A percentile compares a stretch with the other conserved stretches of the same genome.
These are phyloP conservation scores for Taphrina pruni DNA, from an alignment of 1,139 yeast genomes.

Conservation along the genomic window DNA sequence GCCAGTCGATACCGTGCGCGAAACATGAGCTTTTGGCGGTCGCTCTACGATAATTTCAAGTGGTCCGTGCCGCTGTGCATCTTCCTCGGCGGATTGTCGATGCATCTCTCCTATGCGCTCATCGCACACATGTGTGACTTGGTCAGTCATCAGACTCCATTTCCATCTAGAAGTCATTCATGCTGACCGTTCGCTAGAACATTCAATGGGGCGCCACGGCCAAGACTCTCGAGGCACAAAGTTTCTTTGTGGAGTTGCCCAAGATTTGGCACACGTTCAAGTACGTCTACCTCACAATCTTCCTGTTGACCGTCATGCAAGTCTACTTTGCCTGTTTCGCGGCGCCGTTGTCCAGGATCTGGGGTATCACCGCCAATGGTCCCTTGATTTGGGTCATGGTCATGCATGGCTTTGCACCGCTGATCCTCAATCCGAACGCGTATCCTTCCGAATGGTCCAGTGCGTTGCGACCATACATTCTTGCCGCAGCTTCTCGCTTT, in stretches of 20 bases:
- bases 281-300: constrained; percentile 23
- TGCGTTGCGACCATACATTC: constrained; percentile 23
- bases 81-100: constrained; percentile 45
- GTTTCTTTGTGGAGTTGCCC: constrained; percentile 45
- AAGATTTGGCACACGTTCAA: constrained; percentile 42
- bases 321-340: constrained; percentile 38
- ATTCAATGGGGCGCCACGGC: constrained; percentile 47
- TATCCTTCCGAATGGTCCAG: constrained; percentile 39
- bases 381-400: constrained; percentile 44
- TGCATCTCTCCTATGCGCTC: constrained; percentile 44
- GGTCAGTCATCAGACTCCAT: background rate
- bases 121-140: constrained; percentile 44
- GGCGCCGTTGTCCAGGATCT: constrained; percentile 24
- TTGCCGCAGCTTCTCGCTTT: constrained; percentile 9
- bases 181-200: constrained; percentile 13
- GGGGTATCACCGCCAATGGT: constrained; percentile 35
- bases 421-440: constrained; percentile 41
- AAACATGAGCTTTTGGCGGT: constrained; percentile 40
- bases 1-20: constrained; percentile 43
- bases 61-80: constrained; percentile 43
- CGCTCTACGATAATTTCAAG: constrained; percentile 42
- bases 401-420: constrained; percentile 42
- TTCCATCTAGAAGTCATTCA: too few species aligned
- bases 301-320: constrained; percentile 21
- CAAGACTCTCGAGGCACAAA: constrained; percentile 43